Base-by-base conservation (phyloP, 2,329 filamentous ascomycete genomes). In the Trichophyton rubrum region DNA sequence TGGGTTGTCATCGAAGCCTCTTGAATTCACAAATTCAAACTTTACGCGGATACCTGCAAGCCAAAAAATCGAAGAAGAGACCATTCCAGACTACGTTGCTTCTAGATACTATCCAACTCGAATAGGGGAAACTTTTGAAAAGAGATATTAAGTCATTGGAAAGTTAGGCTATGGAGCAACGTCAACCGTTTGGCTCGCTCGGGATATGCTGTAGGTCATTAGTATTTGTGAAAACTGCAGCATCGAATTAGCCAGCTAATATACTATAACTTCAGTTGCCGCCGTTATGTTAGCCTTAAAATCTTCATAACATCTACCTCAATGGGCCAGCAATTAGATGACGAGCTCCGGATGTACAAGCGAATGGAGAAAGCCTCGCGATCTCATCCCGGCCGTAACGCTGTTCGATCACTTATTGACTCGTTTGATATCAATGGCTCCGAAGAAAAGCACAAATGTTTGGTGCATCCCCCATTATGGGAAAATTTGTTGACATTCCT, bases 311-410 rank as follows among this genome's bases (percentile, higher is more conserved):
- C 68, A 33, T 62, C 69, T 62, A 35, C 63, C 41, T 69, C 66
- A 2, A 66, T 71, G 64, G 69, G 67, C 1, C 62, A 68, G 41
- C 67, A 68, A 47, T 1, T 70, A n/a, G 67, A 72, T 56, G 33
- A 75, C 15, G 77, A 79, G 65, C 64, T 78, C 9, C 64, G 68
- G 2, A 77, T 78, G n/a, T 78, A 79, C 56, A 71, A 72, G 63
- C 70, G 69, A 22, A 74, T 79, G 2, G 67, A 70, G 20, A 56
- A 33, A 58, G 62, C 56, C 8, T 60, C 68, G 1, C 56, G 53
- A 56, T 61, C 20, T 11, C 71, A 75, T 59, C 68, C 68, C n/a
- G 72, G 72, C 20, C 66, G 64, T 11, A 61, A 62, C 4, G 61
- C 62, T 9, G 62, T 77, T 5, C 67, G 73, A 45, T 63, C 63